Percentiles rank a stretch among this genome's conserved stretches.
Conservation (phyloP, 495 filamentous ascomycete genomes). For the Xylaria castorea region DNA sequence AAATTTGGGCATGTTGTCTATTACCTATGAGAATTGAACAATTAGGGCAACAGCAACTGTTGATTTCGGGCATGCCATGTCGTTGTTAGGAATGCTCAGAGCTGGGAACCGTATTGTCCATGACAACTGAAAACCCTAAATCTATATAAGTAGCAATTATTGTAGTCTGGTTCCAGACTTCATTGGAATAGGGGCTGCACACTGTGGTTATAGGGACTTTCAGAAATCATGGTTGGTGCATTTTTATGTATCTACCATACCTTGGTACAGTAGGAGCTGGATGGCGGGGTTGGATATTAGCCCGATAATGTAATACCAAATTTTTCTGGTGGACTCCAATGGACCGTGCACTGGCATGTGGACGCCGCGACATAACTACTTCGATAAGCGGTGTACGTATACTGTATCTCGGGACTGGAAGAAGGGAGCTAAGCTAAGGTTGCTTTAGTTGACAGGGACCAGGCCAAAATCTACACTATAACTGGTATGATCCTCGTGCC, state of each 20-base stretch:
- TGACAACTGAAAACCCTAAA: neutral
- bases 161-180: too few species aligned
- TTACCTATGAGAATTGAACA: neutral
- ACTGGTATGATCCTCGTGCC: conserved; percentile 24
- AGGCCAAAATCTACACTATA: neutral
- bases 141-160: neutral
- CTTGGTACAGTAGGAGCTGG: neutral
- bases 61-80: neutral
- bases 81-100: neutral
- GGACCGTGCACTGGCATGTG: neutral
- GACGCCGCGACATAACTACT: neutral
- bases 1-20: neutral
- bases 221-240: neutral
- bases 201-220: neutral
- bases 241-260: too few species aligned
- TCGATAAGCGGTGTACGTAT: neutral
- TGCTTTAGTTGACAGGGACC: conserved; percentile 3
- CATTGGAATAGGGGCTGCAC: neutral
- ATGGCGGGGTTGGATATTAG: neutral
- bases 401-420: neutral
- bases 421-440: neutral
- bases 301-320: neutral
- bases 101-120: neutral
- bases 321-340: neutral
- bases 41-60: neutral